Base-by-base conservation (phyloP, 2,329 filamentous ascomycete genomes). In the Cladosporium sp. region DNA sequence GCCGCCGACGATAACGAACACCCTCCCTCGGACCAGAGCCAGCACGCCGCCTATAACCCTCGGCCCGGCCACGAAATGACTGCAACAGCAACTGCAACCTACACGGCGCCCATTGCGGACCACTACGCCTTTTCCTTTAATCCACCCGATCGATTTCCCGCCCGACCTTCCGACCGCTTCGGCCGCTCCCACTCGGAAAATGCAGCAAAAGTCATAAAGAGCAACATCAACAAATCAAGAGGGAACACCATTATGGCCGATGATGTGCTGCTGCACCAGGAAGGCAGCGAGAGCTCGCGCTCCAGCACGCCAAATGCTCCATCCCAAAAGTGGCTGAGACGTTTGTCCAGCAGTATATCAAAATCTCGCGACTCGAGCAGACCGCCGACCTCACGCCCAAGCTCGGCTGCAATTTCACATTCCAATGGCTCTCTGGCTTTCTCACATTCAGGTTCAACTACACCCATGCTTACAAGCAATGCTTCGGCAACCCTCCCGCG, bases 331-430 rank as follows among this genome's bases (percentile, higher is more conserved):
- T 91, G 86, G 86, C 81, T 89, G 56, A 80, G 81, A 58, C 80
- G 85, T 43, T 70, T 90, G 33, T 88, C 86, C 19, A 73, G 53
- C 53, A 59, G 50, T 41, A 58, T 64, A 42, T 60, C 62, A 19
- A 52, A 53, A 29, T 67, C 64, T 45, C 61, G 62, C 48, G 62
- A 66, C 50, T 64, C 62, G 38, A 65, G 62, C 46, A 53, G 52
- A 11, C 52, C 81, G 54, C 85, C 84, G 29, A 86, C 81, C 60
- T 71, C 83, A 51, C 79, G 79, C 7, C 81, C 80, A 18, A 79
- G 85, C 49, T 84, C 84, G 9, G 79, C 82, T 38, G 84, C 84
- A 2, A 66, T 87, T 35, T 75, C 76, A 40, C 79, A 80, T 63
- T 86, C 84, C 15, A 78, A 86, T 68, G 79, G 77, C 41, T 74